phyloP scores from a whole-genome alignment of 2,329 filamentous ascomycete species.

The Neoscytalidium dimidiatum region DNA sequence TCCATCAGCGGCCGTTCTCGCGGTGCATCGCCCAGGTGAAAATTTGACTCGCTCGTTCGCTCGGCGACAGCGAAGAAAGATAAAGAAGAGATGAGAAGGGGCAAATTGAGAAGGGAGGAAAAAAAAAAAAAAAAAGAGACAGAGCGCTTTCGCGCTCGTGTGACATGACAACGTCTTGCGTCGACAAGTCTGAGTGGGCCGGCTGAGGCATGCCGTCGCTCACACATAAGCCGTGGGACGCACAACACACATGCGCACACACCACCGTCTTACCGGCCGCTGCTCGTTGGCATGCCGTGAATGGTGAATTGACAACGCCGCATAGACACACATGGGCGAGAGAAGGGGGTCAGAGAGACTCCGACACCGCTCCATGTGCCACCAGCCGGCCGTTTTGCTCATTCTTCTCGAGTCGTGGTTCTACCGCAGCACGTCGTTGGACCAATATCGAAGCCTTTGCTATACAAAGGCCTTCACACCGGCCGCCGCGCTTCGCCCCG shows the following conservation, averaged over 20 bases:
- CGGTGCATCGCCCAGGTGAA: background rate
- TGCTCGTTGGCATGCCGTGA: background rate
- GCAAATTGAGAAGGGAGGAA: slow-evolving; percentile 20
- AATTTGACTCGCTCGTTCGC: background rate
- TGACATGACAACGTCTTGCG: background rate
- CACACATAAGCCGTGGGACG: slow-evolving; percentile 14
- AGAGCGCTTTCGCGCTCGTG: slow-evolving; percentile 9
- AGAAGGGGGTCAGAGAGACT: background rate
- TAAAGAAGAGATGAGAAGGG: background rate
- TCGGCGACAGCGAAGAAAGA: background rate
- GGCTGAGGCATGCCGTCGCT: background rate
- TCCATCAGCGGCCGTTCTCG: background rate
- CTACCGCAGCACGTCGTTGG: background rate
- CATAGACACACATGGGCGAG: background rate
- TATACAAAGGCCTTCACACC: slow-evolving; percentile 8
- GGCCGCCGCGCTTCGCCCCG: background rate
- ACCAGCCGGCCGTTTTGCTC: background rate
- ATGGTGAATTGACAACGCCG: background rate
- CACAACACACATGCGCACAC: background rate
- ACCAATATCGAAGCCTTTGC: slow-evolving; percentile 8
- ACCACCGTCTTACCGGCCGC: slow-evolving; percentile 10
- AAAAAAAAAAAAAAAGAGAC: slow-evolving; percentile 19
- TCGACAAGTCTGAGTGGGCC: background rate
- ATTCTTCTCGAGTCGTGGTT: background rate
- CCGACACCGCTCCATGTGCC: background rate